These are phyloP conservation scores for Trichoderma breve DNA, from an alignment of 2,329 filamentous ascomycete genomes.

Conservation along the genomic window DNA sequence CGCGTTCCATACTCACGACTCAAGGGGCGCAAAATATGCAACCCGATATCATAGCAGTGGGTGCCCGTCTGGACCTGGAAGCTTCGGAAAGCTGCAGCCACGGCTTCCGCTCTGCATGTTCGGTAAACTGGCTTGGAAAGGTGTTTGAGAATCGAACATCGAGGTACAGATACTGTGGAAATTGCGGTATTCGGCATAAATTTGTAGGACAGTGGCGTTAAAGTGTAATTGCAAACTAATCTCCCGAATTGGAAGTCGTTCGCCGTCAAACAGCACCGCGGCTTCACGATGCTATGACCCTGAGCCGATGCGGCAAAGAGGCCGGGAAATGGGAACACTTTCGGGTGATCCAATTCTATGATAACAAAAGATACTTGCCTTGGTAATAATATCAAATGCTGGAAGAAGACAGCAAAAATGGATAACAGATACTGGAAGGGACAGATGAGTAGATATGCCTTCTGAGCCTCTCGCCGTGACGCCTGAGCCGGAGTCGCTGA, in stretches of 20 bases:
- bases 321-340: not conserved
- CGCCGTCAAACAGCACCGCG: conserved; percentile 1
- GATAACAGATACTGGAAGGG: not conserved
- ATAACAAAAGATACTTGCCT: not conserved
- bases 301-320: not conserved
- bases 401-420: not conserved
- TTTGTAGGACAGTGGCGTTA: conserved; percentile 9
- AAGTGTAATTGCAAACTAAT: conserved; percentile 1
- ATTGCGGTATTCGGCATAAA: not conserved
- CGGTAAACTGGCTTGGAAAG: not conserved
- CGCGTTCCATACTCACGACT: not conserved
- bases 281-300: not conserved
- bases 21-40: not conserved
- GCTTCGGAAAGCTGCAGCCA: conserved; percentile 5
- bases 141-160: not conserved
- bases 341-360: not conserved
- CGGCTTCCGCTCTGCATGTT: not conserved
- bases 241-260: conserved; percentile 3
- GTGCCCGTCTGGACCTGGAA: not conserved
- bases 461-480: not conserved
- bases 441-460: not conserved
- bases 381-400: not conserved
- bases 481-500: not conserved
- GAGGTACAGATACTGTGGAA: not conserved
- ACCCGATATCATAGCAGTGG: not conserved